Evolutionary conservation across 1,139 yeast genomes (phyloP).

Genomic region (Spathaspora sp.): DNA sequence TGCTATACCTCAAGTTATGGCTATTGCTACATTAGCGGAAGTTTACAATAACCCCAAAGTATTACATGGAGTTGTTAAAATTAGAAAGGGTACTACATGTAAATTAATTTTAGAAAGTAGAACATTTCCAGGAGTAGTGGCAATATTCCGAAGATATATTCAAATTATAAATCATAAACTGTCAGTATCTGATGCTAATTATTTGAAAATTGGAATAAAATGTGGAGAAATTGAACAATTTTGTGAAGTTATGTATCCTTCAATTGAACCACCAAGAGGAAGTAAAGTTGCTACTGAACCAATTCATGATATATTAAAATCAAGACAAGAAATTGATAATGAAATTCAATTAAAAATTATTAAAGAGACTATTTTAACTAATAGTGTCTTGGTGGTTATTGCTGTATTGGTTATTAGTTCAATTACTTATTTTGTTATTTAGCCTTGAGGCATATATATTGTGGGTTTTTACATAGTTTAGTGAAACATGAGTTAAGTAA

Average conservation of each 20-base stretch:
- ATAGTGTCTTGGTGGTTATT: conserved; percentile 13
- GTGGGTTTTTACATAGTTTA: neutral
- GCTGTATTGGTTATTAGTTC: conserved; percentile 9
- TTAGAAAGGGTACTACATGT: conserved; percentile 90
- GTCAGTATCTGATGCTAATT: conserved; percentile 82
- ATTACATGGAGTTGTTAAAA: conserved; percentile 72
- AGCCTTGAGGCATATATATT: neutral
- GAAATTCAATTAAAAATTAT: conserved; percentile 26
- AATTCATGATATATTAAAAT: conserved; percentile 25
- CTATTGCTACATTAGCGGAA: conserved; percentile 86
- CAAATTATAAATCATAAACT: conserved; percentile 78
- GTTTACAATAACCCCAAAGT: conserved; percentile 81
- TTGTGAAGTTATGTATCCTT: conserved; percentile 73
- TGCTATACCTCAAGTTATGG: conserved; percentile 98
- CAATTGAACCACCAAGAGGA: conserved; percentile 30
- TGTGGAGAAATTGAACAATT: conserved; percentile 88
- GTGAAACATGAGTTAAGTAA: too few relatives aligned
- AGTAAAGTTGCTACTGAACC: conserved; percentile 21
- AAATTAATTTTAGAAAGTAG: conserved; percentile 70
- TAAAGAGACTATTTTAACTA: conserved; percentile 28
- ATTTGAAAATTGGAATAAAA: conserved; percentile 75
- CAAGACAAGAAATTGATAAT: conserved; percentile 32
- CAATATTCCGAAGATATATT: conserved; percentile 70
- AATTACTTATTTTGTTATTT: conserved; percentile 4
- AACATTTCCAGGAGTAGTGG: conserved; percentile 73